Evolutionary conservation across 352 stramenopile species (phyloP).

Genomic region (Peronospora belbahrii): DNA sequence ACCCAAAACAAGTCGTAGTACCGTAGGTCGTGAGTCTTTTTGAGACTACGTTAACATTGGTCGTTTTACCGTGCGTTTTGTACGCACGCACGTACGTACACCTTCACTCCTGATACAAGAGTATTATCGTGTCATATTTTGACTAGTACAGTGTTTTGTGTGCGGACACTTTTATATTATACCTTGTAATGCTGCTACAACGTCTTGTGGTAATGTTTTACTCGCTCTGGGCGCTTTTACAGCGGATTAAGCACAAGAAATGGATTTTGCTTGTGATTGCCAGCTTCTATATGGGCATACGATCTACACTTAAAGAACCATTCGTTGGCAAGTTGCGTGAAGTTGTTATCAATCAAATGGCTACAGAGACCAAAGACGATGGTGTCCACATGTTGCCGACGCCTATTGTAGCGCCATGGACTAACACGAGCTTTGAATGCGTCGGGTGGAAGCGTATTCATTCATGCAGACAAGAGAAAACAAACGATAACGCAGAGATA

Average conservation of each 20-base stretch:
- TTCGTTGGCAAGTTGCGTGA: slow-evolving; percentile 53
- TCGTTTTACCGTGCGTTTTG: too few relatives aligned
- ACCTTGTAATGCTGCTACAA: slow-evolving; percentile 53
- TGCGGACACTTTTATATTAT: neutral
- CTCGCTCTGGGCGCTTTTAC: slow-evolving; percentile 47
- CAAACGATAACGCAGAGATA: slow-evolving; percentile 29
- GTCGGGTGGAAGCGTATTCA: slow-evolving; percentile 81
- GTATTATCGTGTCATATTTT: neutral
- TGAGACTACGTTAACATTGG: too few relatives aligned
- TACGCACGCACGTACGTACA: neutral
- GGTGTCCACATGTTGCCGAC: slow-evolving; percentile 53
- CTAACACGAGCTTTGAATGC: slow-evolving; percentile 74
- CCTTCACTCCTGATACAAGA: too few relatives aligned
- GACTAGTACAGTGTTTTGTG: neutral
- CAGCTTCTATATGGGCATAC: slow-evolving; percentile 47
- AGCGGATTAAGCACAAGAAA: slow-evolving; percentile 62
- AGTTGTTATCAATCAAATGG: slow-evolving; percentile 71
- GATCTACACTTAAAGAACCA: slow-evolving; percentile 43
- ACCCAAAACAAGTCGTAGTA: too few relatives aligned
- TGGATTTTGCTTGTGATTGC: slow-evolving; percentile 48
- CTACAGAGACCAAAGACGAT: slow-evolving; percentile 53
- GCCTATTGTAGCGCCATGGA: slow-evolving; percentile 52
- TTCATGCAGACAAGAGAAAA: slow-evolving; percentile 47
- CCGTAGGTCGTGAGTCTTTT: too few relatives aligned
- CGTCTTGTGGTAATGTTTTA: slow-evolving; percentile 60